phyloP scores from a whole-genome alignment of 768 basidiomycete species.

The Gymnopilus dilepis region DNA sequence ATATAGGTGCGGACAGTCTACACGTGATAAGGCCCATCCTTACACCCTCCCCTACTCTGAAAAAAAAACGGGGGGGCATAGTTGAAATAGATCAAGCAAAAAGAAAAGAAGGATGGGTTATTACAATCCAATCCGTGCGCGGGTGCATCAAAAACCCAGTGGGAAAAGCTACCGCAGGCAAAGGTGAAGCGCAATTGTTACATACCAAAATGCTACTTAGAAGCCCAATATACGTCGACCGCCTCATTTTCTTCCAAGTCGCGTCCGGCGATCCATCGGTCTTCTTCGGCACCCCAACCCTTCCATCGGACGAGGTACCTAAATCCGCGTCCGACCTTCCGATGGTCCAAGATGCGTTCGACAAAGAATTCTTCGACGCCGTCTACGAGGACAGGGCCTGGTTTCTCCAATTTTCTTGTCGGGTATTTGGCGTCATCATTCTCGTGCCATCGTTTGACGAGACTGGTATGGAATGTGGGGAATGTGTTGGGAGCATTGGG shows the following conservation, averaged over 20 bases:
- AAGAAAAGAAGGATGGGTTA: background rate
- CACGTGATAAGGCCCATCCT: too few species aligned
- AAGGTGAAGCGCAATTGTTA: constrained; percentile 3
- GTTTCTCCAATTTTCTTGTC: constrained; percentile 16
- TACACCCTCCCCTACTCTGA: too few species aligned
- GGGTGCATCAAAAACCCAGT: constrained; percentile 22
- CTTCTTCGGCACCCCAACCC: constrained; percentile 29
- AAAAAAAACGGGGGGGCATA: too few species aligned
- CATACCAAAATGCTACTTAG: background rate
- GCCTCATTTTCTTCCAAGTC: constrained; percentile 29
- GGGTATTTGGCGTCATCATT: constrained; percentile 41
- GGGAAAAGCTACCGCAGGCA: constrained; percentile 24
- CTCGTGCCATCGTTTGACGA: constrained; percentile 26
- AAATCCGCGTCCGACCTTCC: constrained; percentile 23
- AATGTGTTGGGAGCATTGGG: constrained; percentile 27
- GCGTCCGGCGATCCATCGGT: constrained; percentile 33
- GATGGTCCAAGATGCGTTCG: constrained; percentile 15
- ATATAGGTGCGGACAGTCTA: too few species aligned
- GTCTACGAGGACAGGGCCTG: constrained; percentile 31
- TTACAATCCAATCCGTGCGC: background rate
- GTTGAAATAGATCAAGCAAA: background rate
- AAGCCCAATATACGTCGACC: constrained; percentile 8
- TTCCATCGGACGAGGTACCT: constrained; percentile 37
- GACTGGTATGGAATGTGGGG: constrained; percentile 41
- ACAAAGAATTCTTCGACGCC: constrained; percentile 11